Evolutionary conservation across 768 basidiomycete species (phyloP), one percentile per base, ranked within the genome.

Genomic region (Kwoniella botswanensis): DNA sequence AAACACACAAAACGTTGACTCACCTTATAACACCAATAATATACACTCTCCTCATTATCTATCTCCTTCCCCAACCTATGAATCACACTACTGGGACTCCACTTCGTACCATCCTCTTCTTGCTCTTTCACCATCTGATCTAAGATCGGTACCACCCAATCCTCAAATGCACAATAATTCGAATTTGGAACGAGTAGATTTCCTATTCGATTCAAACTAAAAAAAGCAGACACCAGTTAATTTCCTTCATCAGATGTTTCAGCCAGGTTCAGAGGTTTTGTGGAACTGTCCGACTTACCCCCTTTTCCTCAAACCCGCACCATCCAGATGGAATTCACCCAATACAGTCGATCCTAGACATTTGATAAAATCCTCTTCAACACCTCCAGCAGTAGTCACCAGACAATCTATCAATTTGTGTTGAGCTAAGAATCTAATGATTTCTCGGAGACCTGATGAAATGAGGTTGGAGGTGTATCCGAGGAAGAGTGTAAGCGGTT

Each of bases 1-100:
- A 22, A n/a, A 50, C 9, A 22, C 24, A 26, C n/a, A 17, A 62
- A 24, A 44, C 9, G 46, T 53, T 3, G 26, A 71, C 88, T 87
- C 85, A 96, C 97, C 89, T 97, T 98, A 82, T 94, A 97, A 50
- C 95, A 95, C 97, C 97, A 99, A 82, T 98, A 98, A 81, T 98
- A 97, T 68, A 98, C 93, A 70, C 94, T 96, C 79, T 94, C 92
- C 85, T 98, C 97, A 82, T 98, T 90, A 82, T 97, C 87, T 70
- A 99, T 98, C 84, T 98, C 97, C 83, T 94, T 94, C 35, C 97
- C 97, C n/a, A 99, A 86, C 65, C 97, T 86, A 29, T 87, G 88
- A 76, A 98, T 97, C 81, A 99, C 94, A 15, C 89, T 87, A 80
- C 94, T 96, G n/a, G 97, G 97, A 2, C 92, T 89, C 97, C 97